These are phyloP conservation scores for Cyathus striatus DNA, from an alignment of 768 basidiomycete genomes.

Conservation along the genomic window DNA sequence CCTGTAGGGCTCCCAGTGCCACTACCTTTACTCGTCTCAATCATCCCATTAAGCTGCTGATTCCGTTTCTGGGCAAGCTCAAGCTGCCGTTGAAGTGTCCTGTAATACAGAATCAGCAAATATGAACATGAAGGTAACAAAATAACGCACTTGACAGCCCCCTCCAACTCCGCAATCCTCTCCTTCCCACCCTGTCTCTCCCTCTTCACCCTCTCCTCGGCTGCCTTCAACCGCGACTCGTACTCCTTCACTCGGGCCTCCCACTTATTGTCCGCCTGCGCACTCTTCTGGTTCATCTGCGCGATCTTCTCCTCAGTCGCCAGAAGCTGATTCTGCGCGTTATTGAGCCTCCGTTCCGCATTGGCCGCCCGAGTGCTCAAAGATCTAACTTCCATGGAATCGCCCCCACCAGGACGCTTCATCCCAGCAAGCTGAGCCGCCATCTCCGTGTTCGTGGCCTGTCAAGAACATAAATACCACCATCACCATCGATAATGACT, in stretches of 20 bases:
- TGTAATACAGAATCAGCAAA: constrained; percentile 23
- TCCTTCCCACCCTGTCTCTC: constrained; percentile 94
- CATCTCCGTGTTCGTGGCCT: constrained; percentile 72
- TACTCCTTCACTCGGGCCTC: constrained; percentile 94
- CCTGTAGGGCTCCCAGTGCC: no score
- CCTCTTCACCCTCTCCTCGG: no score
- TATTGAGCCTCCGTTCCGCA: constrained; percentile 84
- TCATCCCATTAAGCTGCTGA: constrained; percentile 50
- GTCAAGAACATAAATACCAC: no score
- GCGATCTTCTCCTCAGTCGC: constrained; percentile 84
- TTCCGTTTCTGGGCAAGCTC: constrained; percentile 77
- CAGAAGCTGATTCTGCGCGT: constrained; percentile 77
- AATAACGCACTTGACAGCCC: no score
- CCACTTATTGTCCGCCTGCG: constrained; percentile 81
- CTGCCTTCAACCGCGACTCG: constrained; percentile 71
- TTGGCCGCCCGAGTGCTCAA: constrained; percentile 71
- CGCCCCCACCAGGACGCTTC: constrained; percentile 56
- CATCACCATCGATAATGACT: no score
- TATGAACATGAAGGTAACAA: no score
- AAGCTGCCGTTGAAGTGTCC: constrained; percentile 72
- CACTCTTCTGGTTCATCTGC: constrained; percentile 64
- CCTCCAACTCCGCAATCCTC: no score
- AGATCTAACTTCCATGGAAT: constrained; percentile 64
- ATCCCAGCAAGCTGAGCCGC: constrained; percentile 60
- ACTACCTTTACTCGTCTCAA: no score